Evolutionary conservation across 306 rosid species (phyloP), one percentile per base, ranked within the genome.

Genomic region (Trifolium subterraneum): DNA sequence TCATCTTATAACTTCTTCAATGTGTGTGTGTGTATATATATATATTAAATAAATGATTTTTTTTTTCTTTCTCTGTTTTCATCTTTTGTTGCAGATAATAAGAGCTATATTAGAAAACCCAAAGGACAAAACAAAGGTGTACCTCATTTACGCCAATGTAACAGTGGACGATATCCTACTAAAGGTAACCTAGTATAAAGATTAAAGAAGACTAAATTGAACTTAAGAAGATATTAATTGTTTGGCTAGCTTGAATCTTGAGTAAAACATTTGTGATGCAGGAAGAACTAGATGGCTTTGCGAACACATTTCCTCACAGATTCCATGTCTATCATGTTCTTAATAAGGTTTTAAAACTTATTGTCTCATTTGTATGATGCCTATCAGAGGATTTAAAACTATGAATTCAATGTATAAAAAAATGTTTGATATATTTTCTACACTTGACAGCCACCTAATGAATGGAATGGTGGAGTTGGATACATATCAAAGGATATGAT

Each of bases 91-190:
- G 74, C 83, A 91, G 97, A 64, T 91, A 6, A 85, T 63, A 48
- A 78, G 91, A 80, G 97, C 90, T 71, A 87, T 91, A 55, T 44
- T 89, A 77, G 92, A 92, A 80, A 92, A 92, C 47, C 88, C 86
- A 0, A 84, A 81, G 31, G 97, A 92, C 74, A 85, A 64, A 36
- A 89, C 97, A 2, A 83, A 83, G 65, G 22, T 87, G 66, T 73
- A 82, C 74, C 93, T 92, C 33, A 54, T 92, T 42, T 89, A 87
- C 15, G 96, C 89, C 82, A 92, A 89, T 58, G 87, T 86, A 44
- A 86, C 90, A 12, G 82, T 70, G 66, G 93, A 85, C 4, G 97
- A 92, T 81, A 87, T 92, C 68, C 81, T 86, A 1, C 33, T 86
- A 15, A 84, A 86, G 86, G 90, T 84, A 74, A 76, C 31, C 25